phyloP scores from a whole-genome alignment of 2,329 filamentous ascomycete genomes.

The Colletotrichum musae region DNA sequence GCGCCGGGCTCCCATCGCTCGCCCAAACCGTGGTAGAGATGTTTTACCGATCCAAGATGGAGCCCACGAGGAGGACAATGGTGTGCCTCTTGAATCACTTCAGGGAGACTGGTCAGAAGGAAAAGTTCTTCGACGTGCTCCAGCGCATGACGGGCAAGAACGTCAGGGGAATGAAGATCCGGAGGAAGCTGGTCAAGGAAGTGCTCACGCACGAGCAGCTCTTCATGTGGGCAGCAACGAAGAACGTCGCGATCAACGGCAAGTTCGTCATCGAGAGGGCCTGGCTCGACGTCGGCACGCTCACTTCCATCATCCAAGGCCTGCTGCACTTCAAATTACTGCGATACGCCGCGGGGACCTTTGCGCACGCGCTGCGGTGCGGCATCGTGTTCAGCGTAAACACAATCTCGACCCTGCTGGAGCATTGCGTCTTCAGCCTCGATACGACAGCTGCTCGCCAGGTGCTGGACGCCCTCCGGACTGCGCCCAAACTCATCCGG shows the following conservation, averaged over 20 bases:
- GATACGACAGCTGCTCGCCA: constrained; percentile 17
- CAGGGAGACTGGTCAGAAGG: constrained; percentile 56
- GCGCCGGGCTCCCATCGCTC: constrained; percentile 63
- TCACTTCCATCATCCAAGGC: constrained; percentile 63
- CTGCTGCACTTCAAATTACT: constrained; percentile 64
- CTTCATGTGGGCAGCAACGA: constrained; percentile 48
- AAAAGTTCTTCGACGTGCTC: constrained; percentile 61
- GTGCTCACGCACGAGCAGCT: constrained; percentile 47
- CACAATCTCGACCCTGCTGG: constrained; percentile 56
- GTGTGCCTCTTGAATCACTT: constrained; percentile 67
- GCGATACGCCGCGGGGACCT: constrained; percentile 59
- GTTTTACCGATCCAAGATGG: constrained; percentile 61
- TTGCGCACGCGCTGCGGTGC: constrained; percentile 56
- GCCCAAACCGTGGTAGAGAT: constrained; percentile 68
- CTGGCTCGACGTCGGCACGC: constrained; percentile 54
- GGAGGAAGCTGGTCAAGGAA: constrained; percentile 52
- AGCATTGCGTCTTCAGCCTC: constrained; percentile 54
- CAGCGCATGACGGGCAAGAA: constrained; percentile 63
- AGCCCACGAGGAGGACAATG: constrained; percentile 64
- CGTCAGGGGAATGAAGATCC: constrained; percentile 55
- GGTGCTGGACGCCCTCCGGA: constrained; percentile 8
- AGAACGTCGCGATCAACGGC: constrained; percentile 46
- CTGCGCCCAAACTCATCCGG: not conserved
- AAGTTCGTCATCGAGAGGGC: constrained; percentile 58
- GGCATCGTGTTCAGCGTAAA: constrained; percentile 51